Percentiles rank a stretch among this genome's conserved stretches.
These are phyloP conservation scores for Chernovozyma aurita DNA, from an alignment of 1,139 yeast species.

Conservation along the genomic window DNA sequence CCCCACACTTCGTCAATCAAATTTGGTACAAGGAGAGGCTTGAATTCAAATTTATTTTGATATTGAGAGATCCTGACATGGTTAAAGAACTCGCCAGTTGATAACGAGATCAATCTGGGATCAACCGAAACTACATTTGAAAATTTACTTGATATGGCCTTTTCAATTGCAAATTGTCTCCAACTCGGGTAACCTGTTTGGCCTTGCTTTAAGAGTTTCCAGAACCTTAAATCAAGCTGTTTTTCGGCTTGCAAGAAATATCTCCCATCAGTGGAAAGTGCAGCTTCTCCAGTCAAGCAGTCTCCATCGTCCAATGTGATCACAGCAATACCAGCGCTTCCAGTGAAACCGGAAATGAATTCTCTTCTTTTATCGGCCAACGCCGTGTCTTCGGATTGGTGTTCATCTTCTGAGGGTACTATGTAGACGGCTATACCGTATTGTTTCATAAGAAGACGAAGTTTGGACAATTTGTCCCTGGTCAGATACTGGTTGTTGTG, in stretches of 20 bases:
- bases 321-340: constrained; percentile 55
- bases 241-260: constrained; percentile 48
- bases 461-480: constrained; percentile 22
- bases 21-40: constrained; percentile 30
- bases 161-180: constrained; percentile 33
- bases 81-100: constrained; percentile 32
- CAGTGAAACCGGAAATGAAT: constrained; percentile 50
- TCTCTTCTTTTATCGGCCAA: constrained; percentile 48
- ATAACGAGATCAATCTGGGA: constrained; percentile 31
- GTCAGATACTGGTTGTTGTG: no score
- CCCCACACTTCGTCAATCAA: constrained; percentile 43
- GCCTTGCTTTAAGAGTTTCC: constrained; percentile 41
- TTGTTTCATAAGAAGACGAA: constrained; percentile 39
- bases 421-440: constrained; percentile 46
- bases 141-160: constrained; percentile 29
- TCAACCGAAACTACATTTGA: constrained; percentile 38
- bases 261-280: constrained; percentile 54
- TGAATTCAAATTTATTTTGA: constrained; percentile 22
- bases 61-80: constrained; percentile 16
- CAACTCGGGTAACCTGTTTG: constrained; percentile 31
- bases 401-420: constrained; percentile 59
- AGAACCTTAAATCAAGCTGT: constrained; percentile 29
- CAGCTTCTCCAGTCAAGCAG: constrained; percentile 35
- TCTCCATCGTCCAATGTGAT: constrained; percentile 37
- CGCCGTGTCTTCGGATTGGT: constrained; percentile 52